Evolutionary conservation across 2,329 filamentous ascomycete genomes (phyloP).

Genomic region (Penicillium italicum): DNA sequence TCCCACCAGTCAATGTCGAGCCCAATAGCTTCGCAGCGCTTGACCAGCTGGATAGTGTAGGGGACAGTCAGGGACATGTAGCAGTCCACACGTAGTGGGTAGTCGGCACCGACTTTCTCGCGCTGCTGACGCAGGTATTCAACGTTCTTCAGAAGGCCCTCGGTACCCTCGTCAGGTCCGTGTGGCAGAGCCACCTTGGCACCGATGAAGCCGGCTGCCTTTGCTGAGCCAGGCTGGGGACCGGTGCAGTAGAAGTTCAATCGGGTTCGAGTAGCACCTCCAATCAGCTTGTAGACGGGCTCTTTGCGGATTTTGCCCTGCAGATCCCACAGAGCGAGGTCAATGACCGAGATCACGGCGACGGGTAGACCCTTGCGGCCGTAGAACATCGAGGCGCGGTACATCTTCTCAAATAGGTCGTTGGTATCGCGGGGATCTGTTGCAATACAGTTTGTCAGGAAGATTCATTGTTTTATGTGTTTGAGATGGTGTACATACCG

Average conservation of each 20-base stretch:
- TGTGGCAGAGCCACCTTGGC: constrained; percentile 88
- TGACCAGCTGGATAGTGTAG: constrained; percentile 88
- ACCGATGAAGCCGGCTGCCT: constrained; percentile 83
- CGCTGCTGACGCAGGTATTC: constrained; percentile 83
- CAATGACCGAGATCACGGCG: constrained; percentile 90
- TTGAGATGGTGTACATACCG: constrained; percentile 40
- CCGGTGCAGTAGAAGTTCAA: constrained; percentile 94
- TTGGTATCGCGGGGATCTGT: constrained; percentile 85
- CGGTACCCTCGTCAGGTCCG: constrained; percentile 80
- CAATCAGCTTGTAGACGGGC: constrained; percentile 91
- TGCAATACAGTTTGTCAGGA: not conserved
- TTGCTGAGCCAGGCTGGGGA: constrained; percentile 74
- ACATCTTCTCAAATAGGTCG: constrained; percentile 93
- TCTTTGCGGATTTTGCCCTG: constrained; percentile 87
- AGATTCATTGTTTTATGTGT: not conserved
- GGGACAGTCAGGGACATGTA: constrained; percentile 94
- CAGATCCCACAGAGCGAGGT: constrained; percentile 88
- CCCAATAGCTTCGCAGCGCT: constrained; percentile 72
- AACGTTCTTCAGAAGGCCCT: constrained; percentile 81
- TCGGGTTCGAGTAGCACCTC: constrained; percentile 77
- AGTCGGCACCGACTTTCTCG: constrained; percentile 80
- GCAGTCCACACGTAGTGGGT: constrained; percentile 92
- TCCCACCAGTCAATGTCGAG: constrained; percentile 97
- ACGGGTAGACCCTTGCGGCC: constrained; percentile 87
- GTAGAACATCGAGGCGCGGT: constrained; percentile 93